Conservation (phyloP, 108 stramenopile genomes). For the Mediolabrus comicus region DNA sequence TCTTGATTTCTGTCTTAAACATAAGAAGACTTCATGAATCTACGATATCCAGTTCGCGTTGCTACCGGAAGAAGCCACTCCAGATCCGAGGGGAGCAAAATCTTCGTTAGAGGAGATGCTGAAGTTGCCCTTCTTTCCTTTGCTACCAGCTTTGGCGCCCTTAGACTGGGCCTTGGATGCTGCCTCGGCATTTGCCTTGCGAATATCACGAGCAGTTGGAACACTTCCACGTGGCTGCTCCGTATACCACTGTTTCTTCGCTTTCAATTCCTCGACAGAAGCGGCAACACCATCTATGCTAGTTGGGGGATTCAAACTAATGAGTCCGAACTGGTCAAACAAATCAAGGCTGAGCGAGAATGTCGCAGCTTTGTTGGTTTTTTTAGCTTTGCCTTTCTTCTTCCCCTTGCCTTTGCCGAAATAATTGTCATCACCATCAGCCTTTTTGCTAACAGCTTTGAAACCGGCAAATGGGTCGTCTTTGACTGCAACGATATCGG, state of each 20-base stretch:
- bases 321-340: slow-evolving; percentile 87
- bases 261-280: slow-evolving; percentile 85
- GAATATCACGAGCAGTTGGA: slow-evolving; percentile 87
- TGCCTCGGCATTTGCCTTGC: slow-evolving; percentile 74
- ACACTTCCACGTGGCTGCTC: slow-evolving; percentile 90
- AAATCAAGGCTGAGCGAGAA: slow-evolving; percentile 82
- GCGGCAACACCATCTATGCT: slow-evolving; percentile 68
- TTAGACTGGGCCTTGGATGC: slow-evolving; percentile 46
- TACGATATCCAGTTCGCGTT: not conserved
- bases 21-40: not conserved
- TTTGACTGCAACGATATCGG: slow-evolving; percentile 67
- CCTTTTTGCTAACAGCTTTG: slow-evolving; percentile 70
- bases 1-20: not conserved
- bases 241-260: slow-evolving; percentile 91
- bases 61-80: slow-evolving; percentile 30
- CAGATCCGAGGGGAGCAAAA: slow-evolving; percentile 76
- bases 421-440: slow-evolving; percentile 61
- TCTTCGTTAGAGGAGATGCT: slow-evolving; percentile 55
- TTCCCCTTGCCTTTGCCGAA: slow-evolving; percentile 73
- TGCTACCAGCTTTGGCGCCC: slow-evolving; percentile 10
- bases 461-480: slow-evolving; percentile 89
- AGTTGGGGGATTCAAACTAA: slow-evolving; percentile 78
- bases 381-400: slow-evolving; percentile 68
- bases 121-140: slow-evolving; percentile 52
- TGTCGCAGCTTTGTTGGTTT: slow-evolving; percentile 45